Evolutionary conservation across 441 rosid genomes (phyloP).

Genomic region (Populus hybrid): DNA sequence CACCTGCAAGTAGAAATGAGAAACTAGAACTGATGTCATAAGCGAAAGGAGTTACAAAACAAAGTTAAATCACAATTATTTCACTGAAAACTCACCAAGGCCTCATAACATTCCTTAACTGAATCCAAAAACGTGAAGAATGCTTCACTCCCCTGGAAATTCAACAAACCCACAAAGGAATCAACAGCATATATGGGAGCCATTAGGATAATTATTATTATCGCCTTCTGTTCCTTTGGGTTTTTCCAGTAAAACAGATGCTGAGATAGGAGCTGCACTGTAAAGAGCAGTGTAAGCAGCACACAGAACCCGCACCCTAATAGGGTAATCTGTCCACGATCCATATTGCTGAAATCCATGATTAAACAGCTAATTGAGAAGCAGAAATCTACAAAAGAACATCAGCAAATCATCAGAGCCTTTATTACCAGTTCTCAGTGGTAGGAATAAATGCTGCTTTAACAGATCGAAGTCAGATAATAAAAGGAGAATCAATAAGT

Average conservation of each 20-base stretch:
- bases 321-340: constrained; percentile 55
- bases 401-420: not conserved
- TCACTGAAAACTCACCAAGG: constrained; percentile 51
- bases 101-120: constrained; percentile 90
- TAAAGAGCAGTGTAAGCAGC: constrained; percentile 57
- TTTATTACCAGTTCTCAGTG: not conserved
- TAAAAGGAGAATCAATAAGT: not conserved
- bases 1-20: constrained; percentile 40
- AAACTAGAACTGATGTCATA: not conserved
- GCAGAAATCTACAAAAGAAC: constrained; percentile 25
- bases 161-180: constrained; percentile 74
- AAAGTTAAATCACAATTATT: not conserved
- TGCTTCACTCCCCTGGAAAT: constrained; percentile 64
- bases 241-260: constrained; percentile 89
- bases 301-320: constrained; percentile 59
- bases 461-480: not conserved
- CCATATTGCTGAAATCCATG: constrained; percentile 52
- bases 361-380: constrained; percentile 18
- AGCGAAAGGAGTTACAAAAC: not conserved
- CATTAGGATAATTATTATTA: constrained; percentile 78
- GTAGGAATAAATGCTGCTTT: not conserved
- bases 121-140: constrained; percentile 79
- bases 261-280: constrained; percentile 68
- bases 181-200: constrained; percentile 79
- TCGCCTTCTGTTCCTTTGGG: constrained; percentile 93